phyloP scores from a whole-genome alignment of 495 filamentous ascomycete species.

The Amphirosellinia nigrospora region DNA sequence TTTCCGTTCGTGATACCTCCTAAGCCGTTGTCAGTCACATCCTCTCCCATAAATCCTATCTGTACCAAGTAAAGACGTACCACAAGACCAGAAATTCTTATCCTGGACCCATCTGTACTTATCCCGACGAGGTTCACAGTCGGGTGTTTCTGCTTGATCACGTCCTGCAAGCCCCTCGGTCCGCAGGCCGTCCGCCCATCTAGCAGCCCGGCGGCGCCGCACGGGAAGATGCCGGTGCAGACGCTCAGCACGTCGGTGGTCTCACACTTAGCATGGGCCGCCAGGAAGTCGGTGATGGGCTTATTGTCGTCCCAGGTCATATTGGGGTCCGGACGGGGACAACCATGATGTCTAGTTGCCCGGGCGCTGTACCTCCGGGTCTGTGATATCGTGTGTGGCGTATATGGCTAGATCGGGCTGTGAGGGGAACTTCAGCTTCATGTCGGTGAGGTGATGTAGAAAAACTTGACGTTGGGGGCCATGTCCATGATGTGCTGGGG shows the following conservation, averaged over 20 bases:
- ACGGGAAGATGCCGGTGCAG: constrained; percentile 60
- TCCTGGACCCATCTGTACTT: constrained; percentile 57
- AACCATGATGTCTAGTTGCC: constrained; percentile 58
- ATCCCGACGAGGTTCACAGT: constrained; percentile 53
- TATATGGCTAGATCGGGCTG: constrained; percentile 39
- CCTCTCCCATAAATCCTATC: not conserved
- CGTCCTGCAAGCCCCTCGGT: constrained; percentile 54
- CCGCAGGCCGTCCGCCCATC: constrained; percentile 56
- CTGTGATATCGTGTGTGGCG: constrained; percentile 48
- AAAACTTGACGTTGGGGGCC: constrained; percentile 49
- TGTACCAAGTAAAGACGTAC: constrained; percentile 44
- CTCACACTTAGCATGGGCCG: constrained; percentile 41
- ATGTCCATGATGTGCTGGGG: constrained; percentile 46
- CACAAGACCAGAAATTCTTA: constrained; percentile 65
- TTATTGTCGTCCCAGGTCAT: constrained; percentile 9
- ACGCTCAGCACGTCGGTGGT: constrained; percentile 57
- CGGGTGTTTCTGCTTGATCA: constrained; percentile 49
- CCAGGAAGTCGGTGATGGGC: constrained; percentile 40
- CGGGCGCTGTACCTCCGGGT: constrained; percentile 52
- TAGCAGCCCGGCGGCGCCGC: constrained; percentile 57
- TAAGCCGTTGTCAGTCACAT: constrained; percentile 32
- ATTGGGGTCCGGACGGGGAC: constrained; percentile 59
- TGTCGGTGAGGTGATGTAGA: constrained; percentile 48
- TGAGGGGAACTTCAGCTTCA: constrained; percentile 38
- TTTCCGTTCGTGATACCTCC: constrained; percentile 68